Conservation (phyloP, 2,329 filamentous ascomycete species). For the Fusarium nurragi region DNA sequence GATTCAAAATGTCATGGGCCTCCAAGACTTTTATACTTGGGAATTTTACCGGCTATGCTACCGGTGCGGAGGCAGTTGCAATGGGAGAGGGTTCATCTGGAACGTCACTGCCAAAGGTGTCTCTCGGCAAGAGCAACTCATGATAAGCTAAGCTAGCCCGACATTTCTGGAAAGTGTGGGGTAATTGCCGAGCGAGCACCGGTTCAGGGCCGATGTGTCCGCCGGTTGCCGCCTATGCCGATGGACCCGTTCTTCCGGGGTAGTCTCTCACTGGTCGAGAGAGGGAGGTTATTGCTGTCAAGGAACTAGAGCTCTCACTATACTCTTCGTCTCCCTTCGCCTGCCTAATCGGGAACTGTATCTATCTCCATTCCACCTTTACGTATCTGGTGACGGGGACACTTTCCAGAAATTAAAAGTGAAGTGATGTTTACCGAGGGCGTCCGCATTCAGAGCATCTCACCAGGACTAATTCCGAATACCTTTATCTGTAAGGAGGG, state of each 20-base stretch:
- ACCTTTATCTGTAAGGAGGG: neutral
- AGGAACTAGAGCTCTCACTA: conserved; percentile 11
- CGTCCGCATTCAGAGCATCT: neutral
- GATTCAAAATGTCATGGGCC: conserved; percentile 17
- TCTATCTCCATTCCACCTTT: conserved; percentile 12
- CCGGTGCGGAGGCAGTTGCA: conserved; percentile 35
- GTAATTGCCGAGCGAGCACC: conserved; percentile 34
- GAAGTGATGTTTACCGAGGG: conserved; percentile 7
- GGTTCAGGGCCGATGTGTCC: conserved; percentile 17
- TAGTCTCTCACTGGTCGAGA: conserved; percentile 28
- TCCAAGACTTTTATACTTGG: conserved; percentile 30
- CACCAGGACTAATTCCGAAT: neutral
- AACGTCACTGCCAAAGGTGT: conserved; percentile 17
- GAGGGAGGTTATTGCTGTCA: neutral
- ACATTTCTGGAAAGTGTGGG: conserved; percentile 34
- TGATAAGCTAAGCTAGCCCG: conserved; percentile 27
- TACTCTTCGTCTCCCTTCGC: conserved; percentile 27
- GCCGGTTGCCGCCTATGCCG: conserved; percentile 41
- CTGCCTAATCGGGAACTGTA: conserved; percentile 31
- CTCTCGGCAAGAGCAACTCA: conserved; percentile 20
- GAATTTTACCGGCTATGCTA: conserved; percentile 17
- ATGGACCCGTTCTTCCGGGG: conserved; percentile 23
- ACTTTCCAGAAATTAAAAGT: conserved; percentile 4
- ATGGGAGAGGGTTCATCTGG: conserved; percentile 11
- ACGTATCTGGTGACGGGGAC: conserved; percentile 5